Percentiles rank a stretch among this genome's conserved stretches.
Conservation (phyloP, 1,139 yeast species). For the Geotrichum carabidarum region DNA sequence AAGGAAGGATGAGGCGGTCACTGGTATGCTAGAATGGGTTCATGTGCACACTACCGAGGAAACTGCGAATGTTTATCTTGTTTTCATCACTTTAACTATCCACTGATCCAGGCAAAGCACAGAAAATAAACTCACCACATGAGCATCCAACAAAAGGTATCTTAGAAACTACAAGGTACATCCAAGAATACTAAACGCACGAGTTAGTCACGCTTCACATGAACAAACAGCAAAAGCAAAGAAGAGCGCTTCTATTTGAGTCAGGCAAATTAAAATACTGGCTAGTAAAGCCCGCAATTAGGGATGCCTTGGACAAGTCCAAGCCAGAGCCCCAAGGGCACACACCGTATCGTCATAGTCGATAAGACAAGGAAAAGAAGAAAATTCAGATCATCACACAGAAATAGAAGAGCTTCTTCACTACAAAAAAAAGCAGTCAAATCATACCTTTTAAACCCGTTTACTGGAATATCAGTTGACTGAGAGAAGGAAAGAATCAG, state of each 20-base stretch:
- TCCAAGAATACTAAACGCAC: slow-evolving; percentile 8
- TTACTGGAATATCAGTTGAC: background rate
- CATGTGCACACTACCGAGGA: slow-evolving; percentile 82
- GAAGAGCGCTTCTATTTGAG: slow-evolving; percentile 29
- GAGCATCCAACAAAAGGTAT: background rate
- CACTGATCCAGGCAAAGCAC: slow-evolving; percentile 7
- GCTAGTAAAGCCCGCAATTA: slow-evolving; percentile 63
- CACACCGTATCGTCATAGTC: slow-evolving; percentile 83
- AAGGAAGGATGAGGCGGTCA: slow-evolving; percentile 73
- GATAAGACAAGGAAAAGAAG: slow-evolving; percentile 80
- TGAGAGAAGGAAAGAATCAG: background rate
- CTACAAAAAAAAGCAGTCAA: background rate
- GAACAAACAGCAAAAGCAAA: slow-evolving; percentile 8
- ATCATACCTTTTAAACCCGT: slow-evolving; percentile 5
- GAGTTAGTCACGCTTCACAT: background rate
- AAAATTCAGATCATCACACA: slow-evolving; percentile 33
- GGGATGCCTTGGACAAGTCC: slow-evolving; percentile 12
- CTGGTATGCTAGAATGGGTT: slow-evolving; percentile 78
- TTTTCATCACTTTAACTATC: slow-evolving; percentile 55
- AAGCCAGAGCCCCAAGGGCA: slow-evolving; percentile 37
- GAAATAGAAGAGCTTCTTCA: background rate
- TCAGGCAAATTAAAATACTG: slow-evolving; percentile 74
- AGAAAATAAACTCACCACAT: slow-evolving; percentile 9
- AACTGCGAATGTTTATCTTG: slow-evolving; percentile 82
- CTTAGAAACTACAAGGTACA: background rate